Evolutionary conservation across 2,329 filamentous ascomycete species (phyloP), one percentile per base, ranked within the genome.

Genomic region (Alternaria alternata): DNA sequence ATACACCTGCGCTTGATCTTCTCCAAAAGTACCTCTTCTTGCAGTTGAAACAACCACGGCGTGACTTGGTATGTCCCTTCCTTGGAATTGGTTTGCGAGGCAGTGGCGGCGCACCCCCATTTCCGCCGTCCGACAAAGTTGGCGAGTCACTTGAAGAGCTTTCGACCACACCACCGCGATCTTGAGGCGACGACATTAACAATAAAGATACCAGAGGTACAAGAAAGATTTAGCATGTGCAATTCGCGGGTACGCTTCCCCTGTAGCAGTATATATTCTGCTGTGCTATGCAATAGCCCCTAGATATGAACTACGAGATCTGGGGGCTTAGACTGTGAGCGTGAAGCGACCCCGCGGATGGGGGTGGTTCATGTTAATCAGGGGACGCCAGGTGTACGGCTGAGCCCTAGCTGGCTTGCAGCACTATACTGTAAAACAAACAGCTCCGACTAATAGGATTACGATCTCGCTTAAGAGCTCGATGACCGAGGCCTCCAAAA

Each of bases 41-140:
- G 79, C 88, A 91, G 72, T 89, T 89, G 74, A 85, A 90, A 75
- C 88, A 90, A 8, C 88, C 88, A 16, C 85, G 81, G 24, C 88
- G 83, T 51, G 86, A 89, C 75, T 91, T 91, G 11, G 86, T 89
- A 64, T 90, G 88, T 0, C 88, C 87, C 62, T 87, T 83, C 56
- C 88, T 69, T 4, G 76, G 76, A 30, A 78, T 76, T 1, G 76
- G 76, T 55, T 75, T 78, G 47, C 74, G 70, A 67, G 72, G 72
- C 46, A 65, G 67, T 43, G 70, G 64, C 32, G 68, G 62, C n/a
- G 68, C 59, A 28, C 51, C 66, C 41, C 61, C 68, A 46, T 41
- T 62, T 30, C 57, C 65, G 49, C 64, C 60, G 46, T 74, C 67
- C 22, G 71, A 69, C 18, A 62, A 53, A 4, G 64, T 65, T 51